Base-by-base conservation (phyloP, 495 filamentous ascomycete species). In the Aspergillus haitiensis region DNA sequence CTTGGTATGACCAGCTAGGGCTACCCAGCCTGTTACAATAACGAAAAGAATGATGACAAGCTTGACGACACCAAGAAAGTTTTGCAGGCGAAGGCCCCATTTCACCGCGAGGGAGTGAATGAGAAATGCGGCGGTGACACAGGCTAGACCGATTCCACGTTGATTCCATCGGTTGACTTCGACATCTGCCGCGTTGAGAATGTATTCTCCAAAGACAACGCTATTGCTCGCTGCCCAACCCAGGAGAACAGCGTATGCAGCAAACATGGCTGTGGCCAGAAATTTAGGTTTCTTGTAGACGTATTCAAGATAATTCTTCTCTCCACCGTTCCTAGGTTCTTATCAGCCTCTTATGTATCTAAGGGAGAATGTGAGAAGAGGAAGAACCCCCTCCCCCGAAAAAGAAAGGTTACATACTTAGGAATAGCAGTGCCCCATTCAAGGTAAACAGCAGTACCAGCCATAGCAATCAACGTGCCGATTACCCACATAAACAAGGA, bases 291-390 rank as follows among this genome's bases (percentile, higher is more conserved):
- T 82, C 40, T 78, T 78, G 71, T 78, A 88, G 45, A 89, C 81
- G 42, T 81, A 83, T 70, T 90, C 86, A 55, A 89, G 83, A 59
- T 89, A 89, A 65, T 87, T 86, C 70, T 91, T 90, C 52, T 84
- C 80, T 21, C 87, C 87, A 27, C 88, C 86, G n/a, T 83, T 86
- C 51, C 71, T 73, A 49, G 1, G n/a, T n/a, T n/a, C n/a, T 12
- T 50, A 47, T 62, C 53, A 63, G 31, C 35, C 15, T 33, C 39
- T 18, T 6, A 35, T 35, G 16, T 54, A 9, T 10, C 7, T 0
- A 8, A 1, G 21, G 6, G 33, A 33, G 6, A 12, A 5, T 27
- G 36, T 16, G 13, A 13, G 35, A 46, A 32, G 16, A 48, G 33
- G 47, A n/a, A 27, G 16, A 47, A 66, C 21, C 21, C 21, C 21